These are phyloP conservation scores for Penicillium thymicola DNA, from an alignment of 2,329 filamentous ascomycete species.

Conservation along the genomic window DNA sequence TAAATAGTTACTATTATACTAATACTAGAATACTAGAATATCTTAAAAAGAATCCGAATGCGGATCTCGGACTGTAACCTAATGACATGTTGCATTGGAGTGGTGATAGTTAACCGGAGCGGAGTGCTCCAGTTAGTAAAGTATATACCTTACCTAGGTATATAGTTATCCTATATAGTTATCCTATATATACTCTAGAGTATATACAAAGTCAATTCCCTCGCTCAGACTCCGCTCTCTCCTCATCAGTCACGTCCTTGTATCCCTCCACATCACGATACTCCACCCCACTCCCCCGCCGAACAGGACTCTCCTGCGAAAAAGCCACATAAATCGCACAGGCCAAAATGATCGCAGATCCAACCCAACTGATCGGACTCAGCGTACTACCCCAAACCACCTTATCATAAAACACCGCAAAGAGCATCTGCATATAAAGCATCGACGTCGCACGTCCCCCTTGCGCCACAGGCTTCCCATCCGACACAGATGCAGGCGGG, in stretches of 20 bases:
- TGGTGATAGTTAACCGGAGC: neutral
- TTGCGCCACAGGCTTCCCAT: slow-evolving; percentile 10
- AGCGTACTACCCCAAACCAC: slow-evolving; percentile 61
- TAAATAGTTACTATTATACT: too few species aligned
- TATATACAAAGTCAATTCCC: slow-evolving; percentile 6
- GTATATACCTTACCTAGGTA: too few species aligned
- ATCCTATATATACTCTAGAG: neutral
- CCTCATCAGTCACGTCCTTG: slow-evolving; percentile 5
- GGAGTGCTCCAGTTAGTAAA: neutral
- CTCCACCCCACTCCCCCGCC: neutral
- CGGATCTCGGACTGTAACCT: slow-evolving; percentile 17
- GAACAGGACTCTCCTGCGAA: slow-evolving; percentile 24
- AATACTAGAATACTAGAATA: too few species aligned
- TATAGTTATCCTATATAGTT: too few species aligned
- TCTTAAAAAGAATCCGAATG: neutral
- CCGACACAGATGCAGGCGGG: slow-evolving; percentile 46
- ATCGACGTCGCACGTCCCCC: slow-evolving; percentile 59
- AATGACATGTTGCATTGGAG: slow-evolving; percentile 23
- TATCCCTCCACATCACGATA: slow-evolving; percentile 5
- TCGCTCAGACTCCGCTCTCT: neutral
- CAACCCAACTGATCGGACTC: slow-evolving; percentile 56
- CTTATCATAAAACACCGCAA: slow-evolving; percentile 63
- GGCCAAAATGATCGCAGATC: slow-evolving; percentile 62
- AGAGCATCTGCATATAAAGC: slow-evolving; percentile 69
- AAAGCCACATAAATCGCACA: slow-evolving; percentile 64